phyloP scores from a whole-genome alignment of 75 land plant genomes.

The Pinus taeda region DNA sequence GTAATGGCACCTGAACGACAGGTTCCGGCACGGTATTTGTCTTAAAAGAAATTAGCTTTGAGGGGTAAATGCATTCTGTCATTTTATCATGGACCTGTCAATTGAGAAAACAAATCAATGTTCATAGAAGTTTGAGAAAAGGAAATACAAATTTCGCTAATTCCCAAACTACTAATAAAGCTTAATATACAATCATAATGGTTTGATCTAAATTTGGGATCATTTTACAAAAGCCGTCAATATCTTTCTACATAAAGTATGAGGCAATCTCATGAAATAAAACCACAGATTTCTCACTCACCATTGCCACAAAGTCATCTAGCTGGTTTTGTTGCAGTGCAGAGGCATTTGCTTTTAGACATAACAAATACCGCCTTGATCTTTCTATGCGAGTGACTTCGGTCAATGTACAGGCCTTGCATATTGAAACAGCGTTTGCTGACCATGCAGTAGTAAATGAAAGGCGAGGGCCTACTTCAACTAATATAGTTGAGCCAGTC shows the following conservation, averaged over 20 bases:
- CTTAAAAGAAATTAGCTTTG: slow-evolving; percentile 65
- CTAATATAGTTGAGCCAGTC: slow-evolving; percentile 19
- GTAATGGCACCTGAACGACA: slow-evolving; percentile 62
- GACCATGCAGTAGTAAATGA: slow-evolving; percentile 99
- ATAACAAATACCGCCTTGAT: slow-evolving; percentile 78
- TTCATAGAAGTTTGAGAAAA: neutral
- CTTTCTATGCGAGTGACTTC: slow-evolving; percentile 87
- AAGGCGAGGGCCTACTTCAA: slow-evolving; percentile 95
- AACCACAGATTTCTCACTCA: slow-evolving; percentile 12
- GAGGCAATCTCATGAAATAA: neutral
- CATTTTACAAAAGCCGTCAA: neutral
- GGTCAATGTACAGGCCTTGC: slow-evolving; percentile 69
- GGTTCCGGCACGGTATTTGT: slow-evolving; percentile 71
- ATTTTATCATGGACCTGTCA: slow-evolving; percentile 80
- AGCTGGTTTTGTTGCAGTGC: slow-evolving; percentile 46
- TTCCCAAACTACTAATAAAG: neutral
- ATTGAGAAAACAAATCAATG: neutral
- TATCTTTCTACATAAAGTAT: neutral
- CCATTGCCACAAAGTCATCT: slow-evolving; percentile 70
- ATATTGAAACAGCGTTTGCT: slow-evolving; percentile 92
- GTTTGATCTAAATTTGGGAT: neutral
- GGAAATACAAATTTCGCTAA: neutral
- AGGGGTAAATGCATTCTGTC: slow-evolving; percentile 84
- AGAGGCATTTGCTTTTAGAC: slow-evolving; percentile 38
- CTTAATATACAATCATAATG: neutral